phyloP scores from a whole-genome alignment of 2,329 filamentous ascomycete genomes.

The Microsporum ferrugineum region DNA sequence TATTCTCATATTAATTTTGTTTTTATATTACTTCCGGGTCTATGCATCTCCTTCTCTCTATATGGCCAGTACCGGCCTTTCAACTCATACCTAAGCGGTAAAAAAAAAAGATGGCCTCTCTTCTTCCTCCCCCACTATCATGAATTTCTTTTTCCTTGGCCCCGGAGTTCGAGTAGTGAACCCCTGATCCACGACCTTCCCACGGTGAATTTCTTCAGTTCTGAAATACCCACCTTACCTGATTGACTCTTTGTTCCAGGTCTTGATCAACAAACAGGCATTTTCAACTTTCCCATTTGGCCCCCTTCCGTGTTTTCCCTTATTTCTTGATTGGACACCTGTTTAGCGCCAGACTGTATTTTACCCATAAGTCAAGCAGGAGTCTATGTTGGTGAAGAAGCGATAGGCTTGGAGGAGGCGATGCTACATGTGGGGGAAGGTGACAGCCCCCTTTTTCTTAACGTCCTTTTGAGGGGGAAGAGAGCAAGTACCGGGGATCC shows the following conservation, averaged over 20 bases:
- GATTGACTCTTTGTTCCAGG: neutral
- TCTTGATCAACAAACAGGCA: conserved; percentile 1
- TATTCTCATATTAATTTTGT: neutral
- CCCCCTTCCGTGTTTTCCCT: conserved; percentile 1
- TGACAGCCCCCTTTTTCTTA: neutral
- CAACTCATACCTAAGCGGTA: neutral
- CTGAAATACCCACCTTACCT: neutral
- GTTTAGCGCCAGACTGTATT: neutral
- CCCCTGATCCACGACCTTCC: neutral
- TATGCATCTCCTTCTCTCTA: neutral
- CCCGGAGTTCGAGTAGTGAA: neutral
- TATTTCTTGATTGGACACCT: neutral
- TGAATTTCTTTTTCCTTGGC: neutral
- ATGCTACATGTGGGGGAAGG: neutral
- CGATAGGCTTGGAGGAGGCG: neutral
- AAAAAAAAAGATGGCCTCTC: neutral
- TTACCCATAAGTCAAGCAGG: neutral
- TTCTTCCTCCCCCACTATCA: neutral
- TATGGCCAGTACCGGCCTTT: neutral
- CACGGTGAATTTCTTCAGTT: neutral
- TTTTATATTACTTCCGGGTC: neutral
- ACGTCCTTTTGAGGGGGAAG: neutral
- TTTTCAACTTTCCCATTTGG: neutral
- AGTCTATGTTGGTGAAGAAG: neutral
- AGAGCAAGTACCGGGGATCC: neutral